Base-by-base conservation (phyloP, 2,329 filamentous ascomycete species). In the Fusarium nanum region DNA sequence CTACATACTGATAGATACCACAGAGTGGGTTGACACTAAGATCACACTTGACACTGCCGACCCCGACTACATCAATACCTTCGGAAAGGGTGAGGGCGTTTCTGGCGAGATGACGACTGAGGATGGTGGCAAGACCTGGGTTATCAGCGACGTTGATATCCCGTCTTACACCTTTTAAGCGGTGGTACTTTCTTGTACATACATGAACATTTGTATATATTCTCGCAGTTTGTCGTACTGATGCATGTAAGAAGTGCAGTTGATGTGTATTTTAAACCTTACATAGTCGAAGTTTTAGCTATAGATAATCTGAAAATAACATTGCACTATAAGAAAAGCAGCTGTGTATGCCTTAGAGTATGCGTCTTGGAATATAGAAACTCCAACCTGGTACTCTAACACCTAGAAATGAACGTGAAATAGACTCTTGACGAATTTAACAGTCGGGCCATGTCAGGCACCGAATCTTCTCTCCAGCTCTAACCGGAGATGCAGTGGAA, bases 21-120 rank as follows among this genome's bases (percentile, higher is more conserved):
- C 22, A 74, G 69, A 59, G 32, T 73, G 71, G 71, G 55, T 72
- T 45, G 57, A 73, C 20, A 72, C 68, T 16, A 64, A 61, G 49
- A 68, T 68, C 27, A 64, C 56, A 23, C 58, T 73, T 2, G 52
- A 68, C 23, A 45, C 50, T 6, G 49, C 71, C 12, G 68, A 73
- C 12, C 55, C 71, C 25, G 47, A 70, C 32, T 72, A 73, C 46
- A 68, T 67, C 48, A 53, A 63, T 4, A 63, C 71, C 16, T 60
- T 71, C 13, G 71, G 72, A 11, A 71, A 67, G 57, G 63, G 62
- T 7, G 46, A 67, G 42, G 64, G 64, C 4, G 63, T 67, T n/a
- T 62, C 52, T 6, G 63, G 64, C 0, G 56, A 67, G 18, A 60
- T 67, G 11, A 62, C 62, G 5, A 62, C 62, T 4, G 20, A 40